Conservation (phyloP, 1,139 yeast genomes). For the Pichia inconspicua region DNA sequence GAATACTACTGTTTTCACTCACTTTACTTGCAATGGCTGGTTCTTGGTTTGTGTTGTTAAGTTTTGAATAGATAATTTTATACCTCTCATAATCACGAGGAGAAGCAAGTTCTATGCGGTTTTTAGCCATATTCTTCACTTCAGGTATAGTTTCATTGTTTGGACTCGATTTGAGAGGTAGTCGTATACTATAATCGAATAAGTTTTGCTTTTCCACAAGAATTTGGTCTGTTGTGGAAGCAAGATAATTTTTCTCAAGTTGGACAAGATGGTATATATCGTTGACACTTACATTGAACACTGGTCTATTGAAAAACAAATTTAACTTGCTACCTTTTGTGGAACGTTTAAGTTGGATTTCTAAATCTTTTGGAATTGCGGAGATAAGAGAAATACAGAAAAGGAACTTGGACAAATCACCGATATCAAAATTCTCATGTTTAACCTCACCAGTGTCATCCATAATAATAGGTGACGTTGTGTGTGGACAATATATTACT, state of each 20-base stretch:
- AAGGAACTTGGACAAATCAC: slow-evolving; percentile 38
- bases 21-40: slow-evolving; percentile 17
- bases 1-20: slow-evolving; percentile 52
- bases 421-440: slow-evolving; percentile 27
- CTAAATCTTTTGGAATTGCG: slow-evolving; percentile 35
- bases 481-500: slow-evolving; percentile 36
- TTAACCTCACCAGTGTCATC: slow-evolving; percentile 13
- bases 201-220: slow-evolving; percentile 46
- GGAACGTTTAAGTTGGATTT: slow-evolving; percentile 20
- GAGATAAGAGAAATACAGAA: slow-evolving; percentile 44
- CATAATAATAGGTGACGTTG: slow-evolving; percentile 2
- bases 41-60: slow-evolving; percentile 15
- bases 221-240: slow-evolving; percentile 67
- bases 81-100: slow-evolving; percentile 31
- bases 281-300: slow-evolving; percentile 59
- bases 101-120: slow-evolving; percentile 28
- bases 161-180: slow-evolving; percentile 19
- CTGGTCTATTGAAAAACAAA: slow-evolving; percentile 36
- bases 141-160: slow-evolving; percentile 4
- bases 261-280: slow-evolving; percentile 36
- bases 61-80: slow-evolving; percentile 28
- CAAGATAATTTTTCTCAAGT: slow-evolving; percentile 39
- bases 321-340: slow-evolving; percentile 23
- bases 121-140: slow-evolving; percentile 10
- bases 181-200: slow-evolving; percentile 44